Evolutionary conservation across 257 asterid species (phyloP), one percentile per base, ranked within the genome.

Genomic region (Nicotiana paniculata): DNA sequence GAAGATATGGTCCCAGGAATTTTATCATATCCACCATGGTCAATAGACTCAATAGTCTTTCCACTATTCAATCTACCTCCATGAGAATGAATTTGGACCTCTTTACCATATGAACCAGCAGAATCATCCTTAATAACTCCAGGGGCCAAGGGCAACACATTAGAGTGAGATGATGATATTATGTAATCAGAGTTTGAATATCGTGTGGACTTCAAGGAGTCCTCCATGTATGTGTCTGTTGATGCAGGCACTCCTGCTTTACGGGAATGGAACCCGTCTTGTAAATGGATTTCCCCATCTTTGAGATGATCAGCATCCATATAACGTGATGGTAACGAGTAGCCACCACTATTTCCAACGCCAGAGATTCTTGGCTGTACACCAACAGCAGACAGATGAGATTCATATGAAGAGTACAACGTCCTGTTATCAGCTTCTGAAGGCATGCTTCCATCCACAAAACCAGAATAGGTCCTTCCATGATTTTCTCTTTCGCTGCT

Each of bases 371-470:
- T 88, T 18, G 81, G 48, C 15, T 81, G 77, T 67, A 37, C 85
- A 61, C 81, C 84, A 57, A n/a, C 32, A 82, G 85, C 86, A 82
- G 63, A 67, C 4, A 81, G 77, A 82, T 85, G 88, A 15, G 91
- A 77, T 48, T 80, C 83, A 30, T 86, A 89, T 64, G 85, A 66
- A 64, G 88, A 81, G 82, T 61, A 81, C 84, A 79, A 80, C 69
- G 86, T 83, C 82, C 82, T 89, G 77, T 82, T 86, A 81, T 85
- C 93, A 85, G 85, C 78, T 82, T 89, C 88, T 7, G 70, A 9
- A 37, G 86, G 64, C 61, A 83, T 77, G 53, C 83, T 84, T 54
- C 74, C 39, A 62, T 80, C 85, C 79, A 67, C 77, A n/a, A 81
- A 66, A 80, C 84, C 89, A 57, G 69, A 55, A 81, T 58, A 86